Conservation (phyloP, 1,139 yeast genomes). For the Lodderomyces elongisporus region DNA sequence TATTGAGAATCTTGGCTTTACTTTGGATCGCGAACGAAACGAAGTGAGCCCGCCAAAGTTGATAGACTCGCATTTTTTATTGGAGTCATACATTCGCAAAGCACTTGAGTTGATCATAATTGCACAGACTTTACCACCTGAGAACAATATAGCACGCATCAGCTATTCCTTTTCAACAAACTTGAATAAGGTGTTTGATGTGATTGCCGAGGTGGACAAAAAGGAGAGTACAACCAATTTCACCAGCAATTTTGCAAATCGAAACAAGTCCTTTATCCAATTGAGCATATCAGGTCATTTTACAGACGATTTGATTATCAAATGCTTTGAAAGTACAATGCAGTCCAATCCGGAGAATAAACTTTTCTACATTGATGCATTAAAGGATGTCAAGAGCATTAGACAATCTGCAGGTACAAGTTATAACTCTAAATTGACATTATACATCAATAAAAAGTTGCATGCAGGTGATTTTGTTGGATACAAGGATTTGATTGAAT, state of each 20-base stretch:
- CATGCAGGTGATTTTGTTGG: constrained; percentile 58
- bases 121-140: constrained; percentile 25
- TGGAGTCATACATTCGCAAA: constrained; percentile 48
- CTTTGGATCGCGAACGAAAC: constrained; percentile 31
- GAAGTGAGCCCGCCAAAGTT: constrained; percentile 59
- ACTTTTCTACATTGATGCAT: constrained; percentile 67
- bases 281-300: constrained; percentile 59
- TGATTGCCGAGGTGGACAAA: constrained; percentile 43
- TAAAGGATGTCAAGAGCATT: constrained; percentile 15
- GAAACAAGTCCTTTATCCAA: constrained; percentile 35
- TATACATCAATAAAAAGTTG: constrained; percentile 48
- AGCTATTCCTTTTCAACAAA: constrained; percentile 37
- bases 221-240: constrained; percentile 20
- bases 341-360: constrained; percentile 48
- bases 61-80: constrained; percentile 16
- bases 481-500: constrained; percentile 49
- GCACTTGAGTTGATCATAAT: constrained; percentile 44
- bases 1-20: constrained; percentile 41
- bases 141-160: constrained; percentile 22
- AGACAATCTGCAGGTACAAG: constrained; percentile 5
- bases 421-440: constrained; percentile 22
- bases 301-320: constrained; percentile 55
- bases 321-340: constrained; percentile 55
- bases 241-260: constrained; percentile 13
- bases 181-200: constrained; percentile 29